Base-by-base conservation (phyloP, 2,329 filamentous ascomycete genomes). In the Parasarocladium wereldwijsianum region DNA sequence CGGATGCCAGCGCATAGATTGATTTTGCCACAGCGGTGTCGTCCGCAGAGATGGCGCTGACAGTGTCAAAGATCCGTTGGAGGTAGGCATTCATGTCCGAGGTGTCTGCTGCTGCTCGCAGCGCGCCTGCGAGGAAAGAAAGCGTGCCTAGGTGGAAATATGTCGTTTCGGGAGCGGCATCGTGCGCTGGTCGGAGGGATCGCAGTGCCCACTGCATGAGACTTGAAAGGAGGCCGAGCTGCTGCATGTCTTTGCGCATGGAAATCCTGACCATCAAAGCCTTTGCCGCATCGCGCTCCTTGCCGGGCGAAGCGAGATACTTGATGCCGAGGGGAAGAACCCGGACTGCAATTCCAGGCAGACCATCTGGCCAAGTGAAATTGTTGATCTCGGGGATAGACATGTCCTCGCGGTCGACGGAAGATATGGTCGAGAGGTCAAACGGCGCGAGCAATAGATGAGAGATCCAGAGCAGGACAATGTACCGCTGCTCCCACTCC, bases 241-340 rank as follows among this genome's bases (percentile, higher is more conserved):
- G 60, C 51, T 87, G 81, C 83, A 96, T 93, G 49, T 98, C 90
- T 26, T 71, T 73, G 11, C 90, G 71, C 48, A 86, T 73, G n/a
- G 76, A 71, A 26, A 94, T 62, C 26, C 85, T 70, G 12, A 93
- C 81, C 6, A 98, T 62, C 15, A 96, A 62, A 3, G 71, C 64
- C 35, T 78, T 84, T n/a, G 90, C 86, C 8, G 85, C 84, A 51
- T 90, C 83, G 34, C 82, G 72, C 47, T 94, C 87, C 43, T 93
- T 94, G 0, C 86, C 84, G 0, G 87, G 67, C 1, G 70, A 72
- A 5, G 69, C 60, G 11, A 96, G 65, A 44, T 84, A 82, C 33
- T 68, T 64, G 32, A 84, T 57, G 6, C 76, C 81, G 16, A 93
- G 51, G 0, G 72, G 70, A 5, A 93, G 58, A 8, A 90, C 60